These are phyloP conservation scores for Zizania latifolia DNA, from an alignment of 176 grass and related monocot species.

Conservation along the genomic window DNA sequence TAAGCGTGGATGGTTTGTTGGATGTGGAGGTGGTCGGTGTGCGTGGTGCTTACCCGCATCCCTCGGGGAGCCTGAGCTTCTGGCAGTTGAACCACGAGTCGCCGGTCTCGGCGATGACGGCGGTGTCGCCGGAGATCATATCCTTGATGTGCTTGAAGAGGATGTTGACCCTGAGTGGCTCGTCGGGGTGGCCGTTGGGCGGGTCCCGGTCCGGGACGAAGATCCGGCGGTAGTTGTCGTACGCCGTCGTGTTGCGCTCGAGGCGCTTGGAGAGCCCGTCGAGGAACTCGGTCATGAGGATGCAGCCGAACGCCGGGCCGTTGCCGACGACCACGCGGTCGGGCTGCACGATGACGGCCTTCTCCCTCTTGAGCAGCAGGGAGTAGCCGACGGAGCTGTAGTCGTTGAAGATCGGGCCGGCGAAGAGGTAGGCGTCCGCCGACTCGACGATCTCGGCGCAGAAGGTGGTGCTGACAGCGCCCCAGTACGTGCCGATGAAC, in stretches of 20 bases:
- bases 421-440: constrained; percentile 68
- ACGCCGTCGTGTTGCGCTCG: constrained; percentile 42
- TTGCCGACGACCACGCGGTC: constrained; percentile 59
- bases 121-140: constrained; percentile 45
- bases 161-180: constrained; percentile 51
- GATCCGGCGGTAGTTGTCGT: constrained; percentile 57
- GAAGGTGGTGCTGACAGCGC: constrained; percentile 62
- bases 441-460: constrained; percentile 85
- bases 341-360: constrained; percentile 74
- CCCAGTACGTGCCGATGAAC: constrained; percentile 91
- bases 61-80: constrained; percentile 57
- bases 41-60: constrained; percentile 45
- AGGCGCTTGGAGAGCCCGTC: constrained; percentile 35
- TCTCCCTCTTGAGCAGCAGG: constrained; percentile 68
- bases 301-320: constrained; percentile 58
- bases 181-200: constrained; percentile 31
- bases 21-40: neutral
- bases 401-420: constrained; percentile 71
- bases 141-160: constrained; percentile 67
- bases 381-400: constrained; percentile 86
- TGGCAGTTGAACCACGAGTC: constrained; percentile 78
- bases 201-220: constrained; percentile 46
- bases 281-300: constrained; percentile 70
- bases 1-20: neutral
- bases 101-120: constrained; percentile 61